Evolutionary conservation across 768 basidiomycete genomes (phyloP).

Genomic region (Lactarius evosmus): DNA sequence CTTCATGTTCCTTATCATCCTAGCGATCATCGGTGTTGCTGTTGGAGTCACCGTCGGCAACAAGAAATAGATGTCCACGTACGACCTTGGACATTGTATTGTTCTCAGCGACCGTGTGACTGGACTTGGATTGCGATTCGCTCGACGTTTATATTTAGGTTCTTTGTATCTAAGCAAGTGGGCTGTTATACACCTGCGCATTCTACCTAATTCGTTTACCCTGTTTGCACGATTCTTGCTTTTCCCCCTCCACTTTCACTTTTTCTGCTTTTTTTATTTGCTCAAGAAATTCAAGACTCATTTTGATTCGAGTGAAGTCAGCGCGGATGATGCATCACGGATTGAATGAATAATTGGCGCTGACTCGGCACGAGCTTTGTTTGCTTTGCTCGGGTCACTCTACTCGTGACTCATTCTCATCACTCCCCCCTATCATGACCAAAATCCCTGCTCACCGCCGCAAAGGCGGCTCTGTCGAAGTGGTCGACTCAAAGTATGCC

Average conservation of each 20-base stretch:
- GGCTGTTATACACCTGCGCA: constrained; percentile 4
- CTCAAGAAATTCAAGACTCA: not conserved
- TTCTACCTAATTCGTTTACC: constrained; percentile 18
- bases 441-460: constrained; percentile 34
- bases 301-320: not conserved
- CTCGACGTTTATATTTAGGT: constrained; percentile 16
- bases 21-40: constrained; percentile 56
- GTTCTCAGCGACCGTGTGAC: not conserved
- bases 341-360: too few relatives aligned
- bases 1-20: constrained; percentile 51
- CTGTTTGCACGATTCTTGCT: not conserved
- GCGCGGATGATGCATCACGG: too few relatives aligned
- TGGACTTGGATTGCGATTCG: constrained; percentile 12
- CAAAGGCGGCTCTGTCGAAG: constrained; percentile 56
- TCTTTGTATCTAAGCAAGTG: constrained; percentile 4
- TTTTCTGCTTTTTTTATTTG: not conserved
- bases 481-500: constrained; percentile 80
- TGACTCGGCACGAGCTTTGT: not conserved
- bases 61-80: constrained; percentile 22
- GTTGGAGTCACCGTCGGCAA: constrained; percentile 44
- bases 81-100: constrained; percentile 8
- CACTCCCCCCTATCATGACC: constrained; percentile 16
- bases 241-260: not conserved
- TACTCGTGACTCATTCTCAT: not conserved
- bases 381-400: not conserved